Percentiles rank a stretch among this genome's conserved stretches.
Evolutionary conservation across 495 filamentous ascomycete species (phyloP).

Genomic region (Pseudoneurospora amorphoporcata): DNA sequence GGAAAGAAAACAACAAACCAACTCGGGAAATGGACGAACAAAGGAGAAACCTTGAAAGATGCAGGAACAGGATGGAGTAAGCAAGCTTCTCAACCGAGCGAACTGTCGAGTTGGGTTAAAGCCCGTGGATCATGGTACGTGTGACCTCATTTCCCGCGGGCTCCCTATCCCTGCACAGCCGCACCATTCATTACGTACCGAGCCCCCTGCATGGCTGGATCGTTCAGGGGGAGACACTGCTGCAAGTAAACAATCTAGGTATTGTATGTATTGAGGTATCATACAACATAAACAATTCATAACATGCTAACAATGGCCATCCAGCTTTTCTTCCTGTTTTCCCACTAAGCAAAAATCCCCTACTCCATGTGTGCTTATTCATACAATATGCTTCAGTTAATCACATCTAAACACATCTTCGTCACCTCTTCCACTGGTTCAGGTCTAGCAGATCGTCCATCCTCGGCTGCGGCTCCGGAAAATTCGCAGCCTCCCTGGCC

Average conservation of each 20-base stretch:
- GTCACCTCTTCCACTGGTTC: not conserved
- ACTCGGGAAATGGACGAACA: not conserved
- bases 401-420: not conserved
- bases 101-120: not conserved
- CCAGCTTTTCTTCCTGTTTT: not conserved
- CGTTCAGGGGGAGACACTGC: not conserved
- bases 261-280: not conserved
- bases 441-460: not conserved
- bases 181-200: not conserved
- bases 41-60: not conserved
- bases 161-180: not conserved
- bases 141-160: not conserved
- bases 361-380: not conserved
- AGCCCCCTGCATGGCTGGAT: not conserved
- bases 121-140: not conserved
- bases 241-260: not conserved
- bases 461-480: not conserved
- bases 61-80: not conserved
- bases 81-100: not conserved
- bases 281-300: not conserved
- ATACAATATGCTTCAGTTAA: not conserved
- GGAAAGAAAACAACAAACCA: not conserved
- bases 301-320: not conserved
- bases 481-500: constrained; percentile 52
- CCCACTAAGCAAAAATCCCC: not conserved